Percentiles rank a stretch among this genome's conserved stretches.
These are phyloP conservation scores for Lipomyces spencermartinsiae DNA, from an alignment of 805 yeast genomes.

Conservation along the genomic window DNA sequence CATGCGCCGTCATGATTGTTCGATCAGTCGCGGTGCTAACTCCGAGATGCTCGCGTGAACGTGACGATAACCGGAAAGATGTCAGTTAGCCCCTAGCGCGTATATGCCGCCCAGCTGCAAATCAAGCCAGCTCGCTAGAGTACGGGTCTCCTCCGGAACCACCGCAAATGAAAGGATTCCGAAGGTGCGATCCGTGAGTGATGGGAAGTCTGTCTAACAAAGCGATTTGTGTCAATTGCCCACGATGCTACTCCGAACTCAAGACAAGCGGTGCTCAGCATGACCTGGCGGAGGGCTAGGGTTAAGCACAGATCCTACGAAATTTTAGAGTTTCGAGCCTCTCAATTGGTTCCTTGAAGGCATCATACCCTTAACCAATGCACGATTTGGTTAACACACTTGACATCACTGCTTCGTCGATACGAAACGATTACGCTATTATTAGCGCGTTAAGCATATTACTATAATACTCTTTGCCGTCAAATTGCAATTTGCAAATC, in stretches of 20 bases:
- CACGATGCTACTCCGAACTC: no score
- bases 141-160: neutral
- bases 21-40: neutral
- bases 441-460: no score
- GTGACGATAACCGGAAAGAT: neutral
- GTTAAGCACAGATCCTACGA: neutral
- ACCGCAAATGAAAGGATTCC: neutral
- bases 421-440: no score
- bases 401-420: neutral
- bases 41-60: neutral
- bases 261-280: no score
- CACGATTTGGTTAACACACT: no score
- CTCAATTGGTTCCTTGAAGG: neutral
- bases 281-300: neutral
- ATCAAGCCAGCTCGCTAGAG: neutral
- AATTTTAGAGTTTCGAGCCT: neutral
- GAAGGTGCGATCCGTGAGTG: neutral
- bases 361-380: conserved; percentile 1
- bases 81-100: neutral
- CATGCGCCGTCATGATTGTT: neutral
- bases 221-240: no score
- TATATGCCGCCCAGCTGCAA: neutral
- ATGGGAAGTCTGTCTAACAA: no score
- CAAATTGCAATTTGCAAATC: no score
- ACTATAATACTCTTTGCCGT: no score